A percentile compares a stretch with the other conserved stretches of the same genome.
These are phyloP conservation scores for Monosporascus sp. DNA, from an alignment of 2,329 filamentous ascomycete species.

Conservation along the genomic window DNA sequence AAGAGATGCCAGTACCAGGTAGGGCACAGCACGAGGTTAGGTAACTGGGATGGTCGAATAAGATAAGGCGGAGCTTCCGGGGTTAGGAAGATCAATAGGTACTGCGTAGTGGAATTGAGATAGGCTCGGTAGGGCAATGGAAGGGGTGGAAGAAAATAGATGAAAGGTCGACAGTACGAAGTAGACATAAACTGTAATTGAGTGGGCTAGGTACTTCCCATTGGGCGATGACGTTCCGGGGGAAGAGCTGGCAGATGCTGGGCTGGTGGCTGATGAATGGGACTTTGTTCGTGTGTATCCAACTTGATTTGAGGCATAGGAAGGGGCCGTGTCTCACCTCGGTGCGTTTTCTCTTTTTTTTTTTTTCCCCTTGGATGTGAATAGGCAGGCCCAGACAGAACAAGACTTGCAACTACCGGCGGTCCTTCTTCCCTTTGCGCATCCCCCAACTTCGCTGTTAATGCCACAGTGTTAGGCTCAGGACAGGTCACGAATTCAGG, in stretches of 20 bases:
- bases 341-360: neutral
- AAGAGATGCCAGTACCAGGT: neutral
- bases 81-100: neutral
- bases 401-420: neutral
- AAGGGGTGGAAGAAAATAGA: neutral
- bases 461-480: neutral
- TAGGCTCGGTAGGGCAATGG: neutral
- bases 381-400: neutral
- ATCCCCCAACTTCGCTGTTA: neutral
- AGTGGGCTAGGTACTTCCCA: neutral
- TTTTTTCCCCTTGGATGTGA: neutral
- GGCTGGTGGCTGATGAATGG: neutral
- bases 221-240: neutral
- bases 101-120: neutral
- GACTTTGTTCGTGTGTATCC: neutral
- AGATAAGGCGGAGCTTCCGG: neutral
- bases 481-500: too few species aligned
- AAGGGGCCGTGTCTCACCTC: neutral
- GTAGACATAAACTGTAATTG: neutral
- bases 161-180: neutral
- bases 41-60: neutral
- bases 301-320: neutral
- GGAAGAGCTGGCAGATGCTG: neutral
- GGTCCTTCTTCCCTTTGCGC: neutral
- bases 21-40: neutral